A percentile compares a stretch with the other conserved stretches of the same genome.
phyloP scores from a whole-genome alignment of 352 stramenopile species.

The Phytopythium boreale region DNA sequence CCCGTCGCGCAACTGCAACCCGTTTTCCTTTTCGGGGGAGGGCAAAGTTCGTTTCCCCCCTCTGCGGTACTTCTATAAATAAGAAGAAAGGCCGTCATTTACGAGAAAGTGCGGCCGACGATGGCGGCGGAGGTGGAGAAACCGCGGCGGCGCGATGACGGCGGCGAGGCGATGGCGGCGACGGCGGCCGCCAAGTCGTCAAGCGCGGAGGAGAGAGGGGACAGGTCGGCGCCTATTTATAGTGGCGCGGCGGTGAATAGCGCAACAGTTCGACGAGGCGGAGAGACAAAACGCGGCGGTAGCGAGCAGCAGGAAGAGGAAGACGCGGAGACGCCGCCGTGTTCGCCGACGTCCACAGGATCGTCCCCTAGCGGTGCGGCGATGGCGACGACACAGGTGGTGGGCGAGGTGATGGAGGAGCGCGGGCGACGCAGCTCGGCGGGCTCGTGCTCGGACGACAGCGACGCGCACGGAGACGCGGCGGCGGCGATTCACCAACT shows the following conservation, averaged over 20 bases:
- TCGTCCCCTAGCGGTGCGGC: background rate
- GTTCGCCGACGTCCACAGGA: background rate
- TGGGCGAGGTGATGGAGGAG: background rate
- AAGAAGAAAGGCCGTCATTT: background rate
- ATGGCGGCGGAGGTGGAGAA: background rate
- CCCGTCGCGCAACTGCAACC: background rate
- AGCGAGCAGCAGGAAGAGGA: background rate
- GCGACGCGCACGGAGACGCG: slow-evolving; percentile 11
- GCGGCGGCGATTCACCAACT: slow-evolving; percentile 21
- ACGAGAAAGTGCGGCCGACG: background rate
- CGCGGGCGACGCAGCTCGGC: slow-evolving; percentile 19
- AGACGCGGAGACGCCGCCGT: background rate
- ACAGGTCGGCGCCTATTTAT: background rate
- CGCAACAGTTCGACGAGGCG: background rate
- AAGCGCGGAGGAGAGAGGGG: background rate
- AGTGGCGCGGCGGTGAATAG: background rate
- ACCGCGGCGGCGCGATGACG: background rate
- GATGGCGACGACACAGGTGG: background rate
- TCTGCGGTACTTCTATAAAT: slow-evolving; percentile 1
- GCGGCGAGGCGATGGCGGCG: background rate
- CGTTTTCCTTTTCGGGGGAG: background rate
- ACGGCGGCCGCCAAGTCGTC: background rate
- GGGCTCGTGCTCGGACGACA: slow-evolving; percentile 24
- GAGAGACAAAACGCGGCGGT: background rate
- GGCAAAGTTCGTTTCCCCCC: background rate